Evolutionary conservation across 345 rosid genomes (phyloP).

Genomic region (Viola odorata): DNA sequence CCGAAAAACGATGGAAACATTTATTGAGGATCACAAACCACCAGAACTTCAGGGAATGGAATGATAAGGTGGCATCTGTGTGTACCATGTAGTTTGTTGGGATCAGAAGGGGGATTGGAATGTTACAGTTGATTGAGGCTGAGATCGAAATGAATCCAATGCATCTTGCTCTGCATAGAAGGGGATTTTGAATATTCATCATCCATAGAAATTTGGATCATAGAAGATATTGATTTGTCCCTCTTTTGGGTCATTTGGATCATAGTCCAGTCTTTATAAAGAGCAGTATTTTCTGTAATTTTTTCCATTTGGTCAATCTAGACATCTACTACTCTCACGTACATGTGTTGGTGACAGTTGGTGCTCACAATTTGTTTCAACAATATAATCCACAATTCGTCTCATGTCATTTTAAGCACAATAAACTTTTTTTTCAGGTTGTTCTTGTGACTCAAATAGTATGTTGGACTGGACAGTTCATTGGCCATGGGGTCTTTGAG

Average conservation of each 20-base stretch:
- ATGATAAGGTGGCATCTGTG: too few relatives aligned
- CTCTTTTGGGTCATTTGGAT: too few relatives aligned
- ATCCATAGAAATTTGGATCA: background rate
- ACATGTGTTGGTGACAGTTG: too few relatives aligned
- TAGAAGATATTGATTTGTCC: background rate
- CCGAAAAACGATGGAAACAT: too few relatives aligned
- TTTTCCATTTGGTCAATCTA: too few relatives aligned
- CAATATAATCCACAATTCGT: background rate
- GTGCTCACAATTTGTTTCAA: background rate
- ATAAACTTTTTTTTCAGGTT: slow-evolving; percentile 25
- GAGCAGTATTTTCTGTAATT: too few relatives aligned
- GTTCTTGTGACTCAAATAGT: slow-evolving; percentile 46
- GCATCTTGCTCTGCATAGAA: background rate
- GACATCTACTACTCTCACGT: too few relatives aligned
- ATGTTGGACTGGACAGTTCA: slow-evolving; percentile 64
- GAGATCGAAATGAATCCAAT: background rate
- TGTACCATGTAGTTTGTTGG: background rate
- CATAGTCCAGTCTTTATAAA: too few relatives aligned
- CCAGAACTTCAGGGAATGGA: too few relatives aligned
- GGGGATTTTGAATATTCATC: too few relatives aligned
- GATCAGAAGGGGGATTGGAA: background rate
- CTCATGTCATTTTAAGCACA: background rate
- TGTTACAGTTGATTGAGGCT: background rate
- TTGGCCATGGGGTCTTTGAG: slow-evolving; percentile 62
- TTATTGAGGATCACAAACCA: too few relatives aligned